Evolutionary conservation across 345 rosid genomes (phyloP), one percentile per base, ranked within the genome.

Genomic region (Dipteronia sinensis): DNA sequence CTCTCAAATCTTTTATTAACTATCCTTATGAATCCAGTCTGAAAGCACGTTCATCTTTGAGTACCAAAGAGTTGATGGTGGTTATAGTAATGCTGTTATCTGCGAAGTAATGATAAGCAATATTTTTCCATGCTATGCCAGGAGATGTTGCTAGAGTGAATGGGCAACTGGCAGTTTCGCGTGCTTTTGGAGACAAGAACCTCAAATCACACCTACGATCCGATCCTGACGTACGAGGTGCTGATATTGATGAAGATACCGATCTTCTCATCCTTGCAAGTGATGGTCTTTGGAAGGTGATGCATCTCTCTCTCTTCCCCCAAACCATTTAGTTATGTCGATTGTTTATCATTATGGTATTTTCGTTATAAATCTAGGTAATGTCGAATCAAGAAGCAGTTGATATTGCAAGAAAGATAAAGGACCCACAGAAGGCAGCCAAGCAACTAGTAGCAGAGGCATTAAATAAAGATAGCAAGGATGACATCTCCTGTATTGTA

Each of bases 121-220:
- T 46, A 38, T 75, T 70, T 51, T 65, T 82, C 25, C 66, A 46
- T 79, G 49, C 58, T 79, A 17, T 77, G 61, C 69, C 85, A 90
- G 94, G 94, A 27, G 94, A 90, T 83, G 94, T 90, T 56, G 89
- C 94, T 40, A 79, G 94, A 76, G 94, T 90, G 56, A 87, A 90
- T 20, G 94, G 94, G 27, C 94, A 90, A 84, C 83, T 90, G 71
- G 92, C 94, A 0, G 92, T 90, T 81, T 87, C 94, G 17, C 94
- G 94, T 74, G 94, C 94, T 22, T 90, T 90, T 65, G 94, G 94
- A 16, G 94, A 90, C 78, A 88, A 86, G 83, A 89, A 86, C 76
- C 92, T 90, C 25, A 90, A 90, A 80, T 86, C 87, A 40, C 94
- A 90, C 80, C 79, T 90, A 67, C 82, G 94, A n/a, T 90, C 94